These are phyloP conservation scores for Cicer pinnatifidum DNA, from an alignment of 306 rosid genomes.

Conservation along the genomic window DNA sequence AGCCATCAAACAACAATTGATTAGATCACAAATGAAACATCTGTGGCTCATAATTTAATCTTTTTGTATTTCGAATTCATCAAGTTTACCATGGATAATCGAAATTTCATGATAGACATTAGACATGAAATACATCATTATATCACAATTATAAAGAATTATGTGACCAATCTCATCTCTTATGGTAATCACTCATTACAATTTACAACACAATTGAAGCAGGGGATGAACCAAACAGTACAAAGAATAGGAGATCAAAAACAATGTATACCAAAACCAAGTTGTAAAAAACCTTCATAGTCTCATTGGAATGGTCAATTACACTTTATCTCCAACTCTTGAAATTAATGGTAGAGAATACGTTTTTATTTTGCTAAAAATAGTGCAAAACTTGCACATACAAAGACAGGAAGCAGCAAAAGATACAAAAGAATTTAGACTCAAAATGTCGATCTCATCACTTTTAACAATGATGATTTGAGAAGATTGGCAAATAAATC, in stretches of 20 bases:
- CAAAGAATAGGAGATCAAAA: background rate
- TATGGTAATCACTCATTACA: too few species aligned
- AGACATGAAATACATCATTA: background rate
- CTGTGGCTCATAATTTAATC: background rate
- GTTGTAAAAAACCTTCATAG: background rate
- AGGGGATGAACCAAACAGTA: constrained; percentile 8
- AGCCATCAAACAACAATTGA: constrained; percentile 5
- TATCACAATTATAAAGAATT: too few species aligned
- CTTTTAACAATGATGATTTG: background rate
- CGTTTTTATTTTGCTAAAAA: too few species aligned
- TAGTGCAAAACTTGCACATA: background rate
- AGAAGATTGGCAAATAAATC: background rate
- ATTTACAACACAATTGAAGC: constrained; percentile 1
- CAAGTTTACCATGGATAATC: background rate
- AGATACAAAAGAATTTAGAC: background rate
- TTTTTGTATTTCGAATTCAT: background rate
- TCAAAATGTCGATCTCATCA: background rate
- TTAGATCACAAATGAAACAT: background rate
- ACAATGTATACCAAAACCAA: background rate
- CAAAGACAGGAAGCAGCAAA: background rate
- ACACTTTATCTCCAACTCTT: background rate
- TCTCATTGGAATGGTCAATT: background rate
- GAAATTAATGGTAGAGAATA: background rate
- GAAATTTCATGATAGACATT: background rate
- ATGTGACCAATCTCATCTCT: too few species aligned